A percentile compares a stretch with the other conserved stretches of the same genome.
These are phyloP conservation scores for Sporothrix euskadiensis DNA, from an alignment of 2,329 filamentous ascomycete genomes.

Conservation along the genomic window DNA sequence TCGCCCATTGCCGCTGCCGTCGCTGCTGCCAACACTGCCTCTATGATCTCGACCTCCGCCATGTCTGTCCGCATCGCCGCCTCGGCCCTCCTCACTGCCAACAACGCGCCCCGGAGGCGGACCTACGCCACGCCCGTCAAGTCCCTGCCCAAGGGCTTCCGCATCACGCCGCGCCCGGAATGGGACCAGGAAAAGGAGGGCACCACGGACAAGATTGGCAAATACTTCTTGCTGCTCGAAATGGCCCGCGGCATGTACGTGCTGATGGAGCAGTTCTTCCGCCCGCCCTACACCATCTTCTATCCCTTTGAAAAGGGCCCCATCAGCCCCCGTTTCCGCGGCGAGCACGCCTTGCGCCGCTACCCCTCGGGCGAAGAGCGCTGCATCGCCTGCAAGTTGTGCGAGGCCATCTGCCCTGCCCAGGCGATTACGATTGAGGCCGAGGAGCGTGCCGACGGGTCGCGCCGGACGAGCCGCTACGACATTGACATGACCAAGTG, in stretches of 20 bases:
- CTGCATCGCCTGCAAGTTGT: slow-evolving; percentile 99
- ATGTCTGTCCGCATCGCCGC: slow-evolving; percentile 16
- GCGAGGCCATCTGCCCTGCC: slow-evolving; percentile 96
- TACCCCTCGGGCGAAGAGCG: slow-evolving; percentile 98
- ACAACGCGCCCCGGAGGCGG: slow-evolving; percentile 28
- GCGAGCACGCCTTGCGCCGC: slow-evolving; percentile 92
- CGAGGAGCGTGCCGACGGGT: slow-evolving; percentile 95
- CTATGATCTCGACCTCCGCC: slow-evolving; percentile 11
- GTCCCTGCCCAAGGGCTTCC: slow-evolving; percentile 77
- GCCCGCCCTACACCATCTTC: slow-evolving; percentile 98
- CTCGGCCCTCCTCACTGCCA: slow-evolving; percentile 12
- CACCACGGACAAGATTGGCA: slow-evolving; percentile 78
- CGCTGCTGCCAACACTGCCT: slow-evolving; percentile 14
- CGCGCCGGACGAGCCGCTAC: slow-evolving; percentile 91
- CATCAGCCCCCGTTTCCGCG: slow-evolving; percentile 96
- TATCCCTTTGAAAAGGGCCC: slow-evolving; percentile 99
- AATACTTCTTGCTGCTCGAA: slow-evolving; percentile 94
- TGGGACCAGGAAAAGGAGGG: slow-evolving; percentile 81
- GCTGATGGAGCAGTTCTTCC: slow-evolving; percentile 95
- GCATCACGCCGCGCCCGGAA: slow-evolving; percentile 68
- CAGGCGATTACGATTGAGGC: slow-evolving; percentile 99
- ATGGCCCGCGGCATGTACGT: slow-evolving; percentile 98
- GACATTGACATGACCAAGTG: slow-evolving; percentile 99
- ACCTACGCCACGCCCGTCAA: slow-evolving; percentile 70
- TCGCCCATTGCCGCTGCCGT: slow-evolving; percentile 19